Evolutionary conservation across 1,284 basidiomycete genomes (phyloP), one percentile per base, ranked within the genome.

Genomic region (Moesziomyces parantarcticus): DNA sequence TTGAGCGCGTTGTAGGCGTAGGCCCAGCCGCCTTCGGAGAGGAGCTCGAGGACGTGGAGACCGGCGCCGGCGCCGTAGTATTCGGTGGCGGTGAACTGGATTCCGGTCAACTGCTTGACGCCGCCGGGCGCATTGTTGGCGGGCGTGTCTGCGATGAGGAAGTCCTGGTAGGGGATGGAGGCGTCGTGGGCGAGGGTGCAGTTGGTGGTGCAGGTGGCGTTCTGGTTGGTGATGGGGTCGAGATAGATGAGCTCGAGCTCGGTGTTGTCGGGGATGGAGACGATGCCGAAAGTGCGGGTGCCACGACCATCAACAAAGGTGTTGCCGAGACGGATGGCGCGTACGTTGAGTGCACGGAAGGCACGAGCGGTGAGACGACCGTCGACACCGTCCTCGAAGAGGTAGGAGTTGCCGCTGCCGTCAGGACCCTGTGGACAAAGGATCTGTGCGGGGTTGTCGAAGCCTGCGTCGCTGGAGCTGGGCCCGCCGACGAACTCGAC

Each of bases 291-390:
- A 3, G 87, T 88, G 20, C 89, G 92, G 0, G 94, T 94, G 21
- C 93, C 92, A 67, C 92, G 90, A 46, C 90, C 89, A 50, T 88
- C 86, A 65, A 90, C 87, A 83, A 94, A 92, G 1, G 93, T 94
- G 85, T 99, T 98, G 29, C 93, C 94, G 41, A 99, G 86, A 44
- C 96, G 89, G 48, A 98, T 84, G 11, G 95, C 96, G 55, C 87
- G 89, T 3, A 89, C 91, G 56, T 87, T 89, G 65, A 92, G 88
- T 77, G 88, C 90, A 32, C 89, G 86, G 83, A 91, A 92, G 43
- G 90, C 88, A 50, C 91, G 87, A 40, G 93, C 87, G 25, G 92
- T 93, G 42, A 85, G 81, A 72, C 96, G 88, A 39, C 91, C 87
- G 2, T 91, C 89, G 45, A 86, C 89, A 21, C 89, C 89, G 79